A percentile compares a stretch with the other conserved stretches of the same genome.
Conservation (phyloP, 176 grass and related monocot species). For the Carex kokanica region DNA sequence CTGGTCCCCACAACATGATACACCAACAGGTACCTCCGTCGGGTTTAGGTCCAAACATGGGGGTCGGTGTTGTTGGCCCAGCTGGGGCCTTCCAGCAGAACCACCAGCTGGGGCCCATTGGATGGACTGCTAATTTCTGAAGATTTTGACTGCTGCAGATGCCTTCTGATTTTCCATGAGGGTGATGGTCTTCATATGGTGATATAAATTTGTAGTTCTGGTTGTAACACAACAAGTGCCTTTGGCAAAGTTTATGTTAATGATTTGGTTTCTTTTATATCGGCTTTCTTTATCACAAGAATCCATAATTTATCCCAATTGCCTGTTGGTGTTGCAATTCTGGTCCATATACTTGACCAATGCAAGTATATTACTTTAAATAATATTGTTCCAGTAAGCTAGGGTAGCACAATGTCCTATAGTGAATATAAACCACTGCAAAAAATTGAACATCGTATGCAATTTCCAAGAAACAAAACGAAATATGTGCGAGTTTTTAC, state of each 20-base stretch:
- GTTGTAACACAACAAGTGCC: background rate
- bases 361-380: background rate
- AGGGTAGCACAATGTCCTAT: background rate
- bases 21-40: conserved; percentile 14
- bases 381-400: background rate
- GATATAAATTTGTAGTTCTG: conserved; percentile 4
- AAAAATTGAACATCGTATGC: background rate
- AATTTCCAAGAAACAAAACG: background rate
- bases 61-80: conserved; percentile 9
- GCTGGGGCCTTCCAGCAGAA: conserved; percentile 25
- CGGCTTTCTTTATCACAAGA: background rate
- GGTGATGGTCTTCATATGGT: conserved; percentile 13
- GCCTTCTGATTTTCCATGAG: conserved; percentile 6
- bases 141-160: background rate
- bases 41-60: conserved; percentile 8
- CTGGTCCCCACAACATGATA: conserved; percentile 16
- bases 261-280: conserved; percentile 2
- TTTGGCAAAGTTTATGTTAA: conserved; percentile 3
- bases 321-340: background rate
- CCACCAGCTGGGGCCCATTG: conserved; percentile 24
- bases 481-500: background rate
- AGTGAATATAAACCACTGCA: background rate
- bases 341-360: background rate
- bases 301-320: background rate
- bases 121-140: conserved; percentile 37